Conservation (phyloP, 805 yeast genomes). For the Tetrapisispora pingtungensis region DNA sequence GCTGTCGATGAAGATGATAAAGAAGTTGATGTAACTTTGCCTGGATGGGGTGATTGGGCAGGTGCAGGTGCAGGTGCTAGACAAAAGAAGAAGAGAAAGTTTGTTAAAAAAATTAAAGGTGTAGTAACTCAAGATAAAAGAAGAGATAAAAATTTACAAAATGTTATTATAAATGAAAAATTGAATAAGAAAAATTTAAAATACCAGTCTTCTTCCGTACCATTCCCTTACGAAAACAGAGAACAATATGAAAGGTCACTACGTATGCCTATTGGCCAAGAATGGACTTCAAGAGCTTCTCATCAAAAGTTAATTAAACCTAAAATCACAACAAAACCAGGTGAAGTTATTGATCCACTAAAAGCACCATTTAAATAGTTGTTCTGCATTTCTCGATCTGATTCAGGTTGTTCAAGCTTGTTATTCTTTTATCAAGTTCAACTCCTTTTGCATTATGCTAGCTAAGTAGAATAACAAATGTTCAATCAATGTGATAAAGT, state of each 20-base stretch:
- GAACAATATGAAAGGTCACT: constrained; percentile 93
- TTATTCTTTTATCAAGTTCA: background rate
- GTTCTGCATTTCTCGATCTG: background rate
- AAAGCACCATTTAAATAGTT: constrained; percentile 61
- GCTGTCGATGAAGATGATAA: constrained; percentile 76
- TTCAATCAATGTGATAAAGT: no score
- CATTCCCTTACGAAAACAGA: constrained; percentile 85
- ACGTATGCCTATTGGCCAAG: constrained; percentile 94
- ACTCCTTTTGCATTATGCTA: background rate
- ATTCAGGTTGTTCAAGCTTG: background rate
- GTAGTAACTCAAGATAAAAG: constrained; percentile 62
- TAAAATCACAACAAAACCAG: constrained; percentile 73
- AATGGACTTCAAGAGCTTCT: constrained; percentile 84
- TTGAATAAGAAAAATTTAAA: constrained; percentile 75
- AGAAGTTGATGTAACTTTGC: constrained; percentile 74
- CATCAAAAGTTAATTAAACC: constrained; percentile 89
- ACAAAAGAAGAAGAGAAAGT: constrained; percentile 45
- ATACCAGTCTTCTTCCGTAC: constrained; percentile 83
- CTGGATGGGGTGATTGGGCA: constrained; percentile 99
- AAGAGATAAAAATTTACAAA: constrained; percentile 61
- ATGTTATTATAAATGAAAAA: constrained; percentile 84
- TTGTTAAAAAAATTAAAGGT: constrained; percentile 67
- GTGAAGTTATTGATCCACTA: constrained; percentile 83
- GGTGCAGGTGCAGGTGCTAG: constrained; percentile 34
- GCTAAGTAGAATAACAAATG: background rate